These are phyloP conservation scores for Pyrenopolyporus hunteri DNA, from an alignment of 495 filamentous ascomycete species.

Conservation along the genomic window DNA sequence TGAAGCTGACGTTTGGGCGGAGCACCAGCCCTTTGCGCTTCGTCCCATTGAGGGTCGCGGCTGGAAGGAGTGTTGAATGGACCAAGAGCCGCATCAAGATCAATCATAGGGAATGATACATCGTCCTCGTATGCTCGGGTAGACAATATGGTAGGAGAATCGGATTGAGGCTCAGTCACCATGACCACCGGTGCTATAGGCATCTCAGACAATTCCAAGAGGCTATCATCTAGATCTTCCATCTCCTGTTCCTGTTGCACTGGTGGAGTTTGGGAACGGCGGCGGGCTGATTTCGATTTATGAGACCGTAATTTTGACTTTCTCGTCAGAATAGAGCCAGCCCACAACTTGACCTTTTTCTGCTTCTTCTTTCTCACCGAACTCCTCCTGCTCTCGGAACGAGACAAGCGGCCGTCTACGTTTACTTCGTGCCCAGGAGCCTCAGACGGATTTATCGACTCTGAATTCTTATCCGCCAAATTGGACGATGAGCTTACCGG, in stretches of 20 bases:
- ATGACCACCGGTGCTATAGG: constrained; percentile 35
- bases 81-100: constrained; percentile 93
- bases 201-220: constrained; percentile 32
- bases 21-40: constrained; percentile 62
- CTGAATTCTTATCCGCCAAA: constrained; percentile 36
- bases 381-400: constrained; percentile 52
- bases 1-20: constrained; percentile 80
- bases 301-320: constrained; percentile 59
- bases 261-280: constrained; percentile 51
- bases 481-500: constrained; percentile 49
- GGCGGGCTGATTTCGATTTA: constrained; percentile 45
- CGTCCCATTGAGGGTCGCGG: constrained; percentile 62
- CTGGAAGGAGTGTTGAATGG: constrained; percentile 84
- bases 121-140: constrained; percentile 56
- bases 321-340: constrained; percentile 74
- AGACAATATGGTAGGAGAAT: constrained; percentile 10
- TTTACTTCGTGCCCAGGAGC: constrained; percentile 17
- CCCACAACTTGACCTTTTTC: constrained; percentile 83
- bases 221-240: constrained; percentile 33
- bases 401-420: neutral
- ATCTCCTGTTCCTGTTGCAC: constrained; percentile 22
- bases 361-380: constrained; percentile 64
- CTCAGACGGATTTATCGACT: constrained; percentile 6
- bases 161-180: constrained; percentile 36
- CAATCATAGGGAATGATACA: constrained; percentile 77